Conservation (phyloP, 768 basidiomycete species). For the Megacollybia marginata region DNA sequence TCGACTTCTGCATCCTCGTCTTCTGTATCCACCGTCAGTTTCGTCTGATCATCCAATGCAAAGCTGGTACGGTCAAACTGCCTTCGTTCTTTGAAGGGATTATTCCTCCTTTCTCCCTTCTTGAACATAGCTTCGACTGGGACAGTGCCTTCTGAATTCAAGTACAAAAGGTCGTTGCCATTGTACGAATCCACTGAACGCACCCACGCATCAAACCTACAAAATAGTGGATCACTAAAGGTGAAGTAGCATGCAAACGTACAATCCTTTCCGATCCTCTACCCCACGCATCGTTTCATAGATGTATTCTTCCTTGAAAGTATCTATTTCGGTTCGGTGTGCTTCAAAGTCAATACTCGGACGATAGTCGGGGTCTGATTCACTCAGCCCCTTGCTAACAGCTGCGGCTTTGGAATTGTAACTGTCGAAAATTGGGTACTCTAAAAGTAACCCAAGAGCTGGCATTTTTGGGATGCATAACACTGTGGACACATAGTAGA, state of each 20-base stretch:
- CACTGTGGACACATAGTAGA: slow-evolving; percentile 60
- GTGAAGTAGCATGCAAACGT: slow-evolving; percentile 22
- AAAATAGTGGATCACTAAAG: not conserved
- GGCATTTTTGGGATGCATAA: slow-evolving; percentile 95
- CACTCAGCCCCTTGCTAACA: slow-evolving; percentile 44
- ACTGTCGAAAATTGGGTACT: slow-evolving; percentile 74
- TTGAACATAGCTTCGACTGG: slow-evolving; percentile 63
- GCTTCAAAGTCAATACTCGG: slow-evolving; percentile 66
- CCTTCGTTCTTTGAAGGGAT: slow-evolving; percentile 63
- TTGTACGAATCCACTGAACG: slow-evolving; percentile 66
- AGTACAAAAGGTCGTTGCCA: slow-evolving; percentile 71
- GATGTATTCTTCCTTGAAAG: slow-evolving; percentile 81
- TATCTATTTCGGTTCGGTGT: slow-evolving; percentile 60
- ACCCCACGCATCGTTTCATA: slow-evolving; percentile 82
- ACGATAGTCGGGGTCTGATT: slow-evolving; percentile 54
- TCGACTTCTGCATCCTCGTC: slow-evolving; percentile 18
- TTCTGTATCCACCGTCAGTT: slow-evolving; percentile 21
- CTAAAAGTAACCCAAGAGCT: slow-evolving; percentile 85
- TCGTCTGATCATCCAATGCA: slow-evolving; percentile 23
- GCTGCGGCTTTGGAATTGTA: slow-evolving; percentile 57
- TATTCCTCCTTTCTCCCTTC: slow-evolving; percentile 45
- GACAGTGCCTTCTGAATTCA: slow-evolving; percentile 73
- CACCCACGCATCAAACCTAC: slow-evolving; percentile 82
- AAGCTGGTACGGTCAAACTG: slow-evolving; percentile 61
- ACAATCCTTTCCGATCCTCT: slow-evolving; percentile 76